Evolutionary conservation across 306 rosid species (phyloP).

Genomic region (Mimosa bimucronata): DNA sequence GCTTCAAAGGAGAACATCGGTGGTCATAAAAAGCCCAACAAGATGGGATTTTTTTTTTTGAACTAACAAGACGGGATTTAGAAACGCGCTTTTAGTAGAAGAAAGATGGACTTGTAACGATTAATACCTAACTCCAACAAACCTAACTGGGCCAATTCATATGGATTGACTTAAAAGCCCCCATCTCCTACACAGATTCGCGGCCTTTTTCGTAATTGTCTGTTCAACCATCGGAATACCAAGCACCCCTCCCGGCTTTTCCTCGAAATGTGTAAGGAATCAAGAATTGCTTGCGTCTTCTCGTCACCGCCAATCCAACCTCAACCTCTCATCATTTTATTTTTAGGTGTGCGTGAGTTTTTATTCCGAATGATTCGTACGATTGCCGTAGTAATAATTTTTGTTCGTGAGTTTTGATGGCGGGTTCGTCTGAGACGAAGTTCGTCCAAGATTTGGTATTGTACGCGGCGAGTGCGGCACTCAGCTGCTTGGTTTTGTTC

Average conservation of each 20-base stretch:
- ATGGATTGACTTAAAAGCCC: neutral
- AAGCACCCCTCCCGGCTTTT: neutral
- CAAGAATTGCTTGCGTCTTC: neutral
- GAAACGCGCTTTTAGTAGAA: neutral
- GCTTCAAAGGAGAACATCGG: neutral
- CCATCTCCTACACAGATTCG: neutral
- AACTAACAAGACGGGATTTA: neutral
- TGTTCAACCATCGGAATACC: neutral
- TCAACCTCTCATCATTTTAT: neutral
- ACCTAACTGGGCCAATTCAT: neutral
- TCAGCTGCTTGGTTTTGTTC: conserved; percentile 64
- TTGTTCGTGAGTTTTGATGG: conserved; percentile 42
- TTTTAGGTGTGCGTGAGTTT: neutral
- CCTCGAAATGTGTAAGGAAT: neutral
- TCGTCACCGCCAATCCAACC: neutral
- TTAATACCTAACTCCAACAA: neutral
- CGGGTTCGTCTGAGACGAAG: conserved; percentile 56
- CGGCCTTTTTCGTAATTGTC: neutral
- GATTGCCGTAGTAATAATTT: neutral
- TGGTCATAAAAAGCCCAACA: neutral
- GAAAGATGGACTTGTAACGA: neutral
- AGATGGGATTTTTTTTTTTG: too few species aligned
- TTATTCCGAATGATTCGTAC: neutral
- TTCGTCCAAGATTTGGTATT: conserved; percentile 59
- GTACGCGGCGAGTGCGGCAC: conserved; percentile 73